Base-by-base conservation (phyloP, 2,329 filamentous ascomycete species). In the Intubia oerlemansii region DNA sequence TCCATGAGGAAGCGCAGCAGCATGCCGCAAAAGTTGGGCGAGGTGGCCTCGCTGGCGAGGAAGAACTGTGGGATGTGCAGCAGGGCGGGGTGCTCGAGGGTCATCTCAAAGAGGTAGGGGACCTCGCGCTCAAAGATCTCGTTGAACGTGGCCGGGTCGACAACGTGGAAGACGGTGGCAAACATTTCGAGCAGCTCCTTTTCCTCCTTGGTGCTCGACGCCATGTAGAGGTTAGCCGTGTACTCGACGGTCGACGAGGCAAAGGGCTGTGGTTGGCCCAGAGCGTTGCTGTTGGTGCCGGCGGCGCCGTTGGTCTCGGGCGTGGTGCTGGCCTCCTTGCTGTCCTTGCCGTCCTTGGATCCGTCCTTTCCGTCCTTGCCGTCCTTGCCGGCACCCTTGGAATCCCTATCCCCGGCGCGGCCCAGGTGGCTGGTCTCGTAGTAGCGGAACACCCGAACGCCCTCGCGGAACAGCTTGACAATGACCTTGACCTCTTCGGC, bases 81-180 rank as follows among this genome's bases (percentile, higher is more conserved):
- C 22, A 99, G 61, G 16, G 81, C 79, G 2, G 82, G 82, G 49
- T 99, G 88, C 46, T 95, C 81, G 46, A 95, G 92, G 53, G 92
- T 93, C 64, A 95, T 85, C 37, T 92, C 77, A 48, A 98, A 95
- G 21, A 99, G 67, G 49, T 81, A 80, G 21, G 85, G 85, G 35
- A 99, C 95, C 54, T 95, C 88, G 35, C 84, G 80, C 46, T 92
- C 80, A 48, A 98, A 99, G 23, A 98, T 82, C 53, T 99, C 88
- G 43, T 98, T 84, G 46, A 99, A 98, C 0, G 85, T 93, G 9
- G 90, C 88, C 2, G 88, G 88, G 44, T 99, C 88, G 38, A 99
- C 88, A 50, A 85, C 90, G 47, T 98, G 88, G 46, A 99, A 98
- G 17, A 98, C 84, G 0, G 88, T 95, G 3, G 85, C 88, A 47